phyloP scores from a whole-genome alignment of 306 rosid species.

The Lotus japonicus region DNA sequence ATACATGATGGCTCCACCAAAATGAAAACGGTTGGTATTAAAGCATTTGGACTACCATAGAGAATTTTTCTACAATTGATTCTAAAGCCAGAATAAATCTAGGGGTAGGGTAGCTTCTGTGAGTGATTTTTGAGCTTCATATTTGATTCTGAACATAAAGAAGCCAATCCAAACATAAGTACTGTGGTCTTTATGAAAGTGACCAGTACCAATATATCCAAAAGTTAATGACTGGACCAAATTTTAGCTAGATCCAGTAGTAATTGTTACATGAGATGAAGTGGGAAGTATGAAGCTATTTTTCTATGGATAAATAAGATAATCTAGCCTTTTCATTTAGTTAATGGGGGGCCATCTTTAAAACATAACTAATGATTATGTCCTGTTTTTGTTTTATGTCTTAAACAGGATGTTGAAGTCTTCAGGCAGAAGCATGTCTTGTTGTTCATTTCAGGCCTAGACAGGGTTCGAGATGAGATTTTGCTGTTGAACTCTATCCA shows the following conservation, averaged over 20 bases:
- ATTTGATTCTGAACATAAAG: too few species aligned
- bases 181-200: too few species aligned
- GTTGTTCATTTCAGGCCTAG: constrained; percentile 25
- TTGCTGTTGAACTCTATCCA: constrained; percentile 25
- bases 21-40: not conserved
- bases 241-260: too few species aligned
- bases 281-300: too few species aligned
- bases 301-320: too few species aligned
- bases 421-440: constrained; percentile 18
- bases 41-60: not conserved
- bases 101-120: too few species aligned
- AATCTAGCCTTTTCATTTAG: not conserved
- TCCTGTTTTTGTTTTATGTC: not conserved
- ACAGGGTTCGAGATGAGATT: constrained; percentile 29
- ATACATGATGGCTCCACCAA: constrained; percentile 20
- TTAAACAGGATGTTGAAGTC: constrained; percentile 24
- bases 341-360: not conserved
- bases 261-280: too few species aligned
- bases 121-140: too few species aligned
- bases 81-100: too few species aligned
- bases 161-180: too few species aligned
- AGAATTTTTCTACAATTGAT: too few species aligned
- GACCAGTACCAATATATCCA: not conserved
- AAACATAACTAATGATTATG: not conserved
- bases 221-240: not conserved